Base-by-base conservation (phyloP, 495 filamentous ascomycete species). In the Oidiodendron maius region DNA sequence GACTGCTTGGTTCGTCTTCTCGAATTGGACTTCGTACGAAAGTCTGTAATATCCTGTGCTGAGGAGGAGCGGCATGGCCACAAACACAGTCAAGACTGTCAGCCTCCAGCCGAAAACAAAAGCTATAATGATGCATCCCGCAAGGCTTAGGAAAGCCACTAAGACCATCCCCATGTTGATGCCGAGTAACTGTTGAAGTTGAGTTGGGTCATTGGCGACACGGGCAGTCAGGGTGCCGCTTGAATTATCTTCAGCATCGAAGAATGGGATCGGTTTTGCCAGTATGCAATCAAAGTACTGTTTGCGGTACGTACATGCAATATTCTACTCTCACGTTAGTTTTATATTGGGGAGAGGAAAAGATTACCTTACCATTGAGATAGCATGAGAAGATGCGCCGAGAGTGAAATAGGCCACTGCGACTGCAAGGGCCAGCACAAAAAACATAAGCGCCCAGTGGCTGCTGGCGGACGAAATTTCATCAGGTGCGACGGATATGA, bases 151-250 rank as follows among this genome's bases (percentile, higher is more conserved):
- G 9, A 73, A 51, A 0, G 72, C 74, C 36, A 75, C 68, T 21
- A 71, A 55, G 21, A 69, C 34, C 34, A 48, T 39, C 3, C 69
- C 71, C 55, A 77, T 67, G 50, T 81, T 80, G 20, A 68, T 57
- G 8, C 78, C 76, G 17, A 84, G 60, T 2, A 87, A 65, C 42
- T 86, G 80, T 58, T 86, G 76, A 0, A 87, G 56, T 15, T 78
- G 71, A 28, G 74, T 78, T 4, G 82, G 81, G 40, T 82, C 72
- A 30, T 67, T 66, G 10, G 74, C 71, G 1, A 84, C 65, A 8
- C 72, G 71, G 1, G 76, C 69, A 4, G 75, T 75, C 28, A 89
- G 64, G 13, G 83, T 69, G 2, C 82, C 83, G 3, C 73, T 66
- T 0, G 80, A 70, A 51, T 86, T 83, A 40, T 78, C 72, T 35